Conservation (phyloP, 495 filamentous ascomycete species). For the Podospora appendiculata region DNA sequence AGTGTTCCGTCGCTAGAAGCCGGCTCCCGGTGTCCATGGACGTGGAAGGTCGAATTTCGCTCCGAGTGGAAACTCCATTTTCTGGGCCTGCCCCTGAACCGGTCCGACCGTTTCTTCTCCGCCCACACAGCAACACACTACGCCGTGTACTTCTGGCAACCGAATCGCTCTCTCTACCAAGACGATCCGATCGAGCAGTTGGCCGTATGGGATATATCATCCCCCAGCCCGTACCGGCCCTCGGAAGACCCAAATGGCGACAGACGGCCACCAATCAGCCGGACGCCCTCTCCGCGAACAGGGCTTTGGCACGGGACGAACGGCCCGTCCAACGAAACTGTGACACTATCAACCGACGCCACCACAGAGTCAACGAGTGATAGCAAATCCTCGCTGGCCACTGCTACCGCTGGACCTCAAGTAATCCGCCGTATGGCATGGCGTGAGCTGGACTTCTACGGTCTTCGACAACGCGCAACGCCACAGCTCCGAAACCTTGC, state of each 20-base stretch:
- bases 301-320: slow-evolving; percentile 18
- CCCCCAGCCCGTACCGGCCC: slow-evolving; percentile 45
- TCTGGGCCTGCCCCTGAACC: slow-evolving; percentile 51
- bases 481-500: slow-evolving; percentile 47
- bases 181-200: slow-evolving; percentile 56
- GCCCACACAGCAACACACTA: slow-evolving; percentile 56
- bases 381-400: slow-evolving; percentile 2
- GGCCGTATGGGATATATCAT: slow-evolving; percentile 61
- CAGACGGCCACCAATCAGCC: slow-evolving; percentile 19
- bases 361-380: not conserved
- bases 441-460: slow-evolving; percentile 48
- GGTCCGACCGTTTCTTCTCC: slow-evolving; percentile 57
- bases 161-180: slow-evolving; percentile 50
- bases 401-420: slow-evolving; percentile 29
- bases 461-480: slow-evolving; percentile 47
- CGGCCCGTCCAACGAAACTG: not conserved
- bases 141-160: slow-evolving; percentile 60
- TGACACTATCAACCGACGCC: not conserved
- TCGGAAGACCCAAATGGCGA: slow-evolving; percentile 45
- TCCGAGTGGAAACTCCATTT: slow-evolving; percentile 65
- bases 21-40: not conserved
- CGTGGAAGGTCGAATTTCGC: slow-evolving; percentile 46
- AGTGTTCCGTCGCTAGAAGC: not conserved
- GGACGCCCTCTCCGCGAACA: slow-evolving; percentile 2
- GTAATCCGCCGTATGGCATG: slow-evolving; percentile 51